These are phyloP conservation scores for Aspergillus tamarii DNA, from an alignment of 2,329 filamentous ascomycete genomes.

Conservation along the genomic window DNA sequence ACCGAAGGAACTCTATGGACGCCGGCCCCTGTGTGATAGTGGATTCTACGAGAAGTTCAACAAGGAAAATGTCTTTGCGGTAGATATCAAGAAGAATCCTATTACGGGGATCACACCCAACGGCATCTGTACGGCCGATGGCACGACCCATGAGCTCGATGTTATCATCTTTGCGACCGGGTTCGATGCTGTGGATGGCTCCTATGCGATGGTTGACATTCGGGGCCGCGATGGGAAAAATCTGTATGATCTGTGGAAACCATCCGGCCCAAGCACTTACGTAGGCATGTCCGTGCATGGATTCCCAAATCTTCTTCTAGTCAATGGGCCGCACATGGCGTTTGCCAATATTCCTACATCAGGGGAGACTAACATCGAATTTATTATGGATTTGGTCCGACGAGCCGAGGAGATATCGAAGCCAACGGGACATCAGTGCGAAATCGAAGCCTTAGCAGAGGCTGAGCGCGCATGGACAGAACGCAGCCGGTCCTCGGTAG, in stretches of 20 bases:
- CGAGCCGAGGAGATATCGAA: neutral
- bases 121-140: conserved; percentile 44
- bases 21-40: conserved; percentile 23
- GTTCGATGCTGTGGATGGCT: conserved; percentile 43
- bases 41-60: conserved; percentile 37
- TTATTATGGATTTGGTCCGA: conserved; percentile 8
- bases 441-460: conserved; percentile 12
- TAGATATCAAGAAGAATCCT: conserved; percentile 35
- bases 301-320: conserved; percentile 52
- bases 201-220: conserved; percentile 40
- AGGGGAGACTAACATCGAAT: conserved; percentile 36
- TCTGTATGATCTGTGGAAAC: conserved; percentile 37
- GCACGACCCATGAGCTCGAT: conserved; percentile 33
- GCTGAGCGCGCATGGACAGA: conserved; percentile 11
- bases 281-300: conserved; percentile 42
- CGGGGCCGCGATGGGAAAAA: conserved; percentile 24
- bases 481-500: neutral
- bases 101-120: conserved; percentile 30
- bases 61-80: conserved; percentile 48
- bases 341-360: conserved; percentile 38
- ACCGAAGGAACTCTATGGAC: conserved; percentile 22
- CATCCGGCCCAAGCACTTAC: conserved; percentile 35
- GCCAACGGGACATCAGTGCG: conserved; percentile 1
- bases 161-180: conserved; percentile 31
- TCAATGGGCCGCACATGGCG: conserved; percentile 42